Base-by-base conservation (phyloP, 2,329 filamentous ascomycete species). In the Neofusicoccum sp. region DNA sequence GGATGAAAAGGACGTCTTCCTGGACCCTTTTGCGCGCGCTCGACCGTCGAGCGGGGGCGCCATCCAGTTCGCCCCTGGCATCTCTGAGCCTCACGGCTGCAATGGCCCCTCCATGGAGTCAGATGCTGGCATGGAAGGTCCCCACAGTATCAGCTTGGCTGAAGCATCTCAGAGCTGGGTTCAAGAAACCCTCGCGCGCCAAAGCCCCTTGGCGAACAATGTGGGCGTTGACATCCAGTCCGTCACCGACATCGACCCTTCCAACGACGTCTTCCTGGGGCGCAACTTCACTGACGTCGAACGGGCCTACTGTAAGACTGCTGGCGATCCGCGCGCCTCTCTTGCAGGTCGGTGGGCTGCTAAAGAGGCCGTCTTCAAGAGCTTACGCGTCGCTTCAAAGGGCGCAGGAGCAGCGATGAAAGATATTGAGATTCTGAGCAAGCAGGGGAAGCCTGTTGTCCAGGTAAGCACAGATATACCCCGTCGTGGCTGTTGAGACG, bases 301-400 rank as follows among this genome's bases (percentile, higher is more conserved):
- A 33, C 26, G 28, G 11, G 38, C 28, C 1, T 48, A 51, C 28
- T 43, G 33, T 7, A 26, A 16, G 6, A 26, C 31, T 16, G 12
- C 28, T 26, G 12, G n/a, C 11, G 45, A 41, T 9, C 53, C 59
- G 12, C 24, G 47, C 14, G 62, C 61, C 4, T 60, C 54, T 6
- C 56, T 62, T 31, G 63, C 60, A 2, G 57, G 61, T 3, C 24
- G 54, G 3, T 65, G 56, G 63, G 36, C 47, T n/a, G 64, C 62
- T 1, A 63, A 65, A 38, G 63, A 65, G 30, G 61, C 64, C 11
- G 49, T 61, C 3, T 63, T 65, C 14, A 62, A 63, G 36, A 56
- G 61, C 30, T 26, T 63, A 20, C 26, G 57, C 5, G 41, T 61
- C 4, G 3, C 38, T 34, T 41, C 26, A 3, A 51, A 47, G 24